A percentile compares a stretch with the other conserved stretches of the same genome.
phyloP scores from a whole-genome alignment of 1,284 basidiomycete species.

The Leccinum pachyderme region DNA sequence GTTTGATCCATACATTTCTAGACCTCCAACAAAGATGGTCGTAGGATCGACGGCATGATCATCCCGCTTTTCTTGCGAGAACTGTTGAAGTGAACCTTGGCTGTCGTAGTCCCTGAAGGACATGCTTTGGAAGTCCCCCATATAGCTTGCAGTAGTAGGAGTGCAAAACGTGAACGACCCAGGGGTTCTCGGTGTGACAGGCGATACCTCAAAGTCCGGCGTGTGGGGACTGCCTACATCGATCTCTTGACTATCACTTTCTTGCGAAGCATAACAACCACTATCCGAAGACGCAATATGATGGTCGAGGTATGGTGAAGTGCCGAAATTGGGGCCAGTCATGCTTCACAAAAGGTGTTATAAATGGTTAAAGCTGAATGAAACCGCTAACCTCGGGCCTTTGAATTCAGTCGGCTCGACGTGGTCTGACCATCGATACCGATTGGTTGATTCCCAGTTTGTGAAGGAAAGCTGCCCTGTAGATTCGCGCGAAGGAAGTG shows the following conservation, averaged over 20 bases:
- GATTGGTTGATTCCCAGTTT: constrained; percentile 27
- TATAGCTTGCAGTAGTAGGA: constrained; percentile 38
- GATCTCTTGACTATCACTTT: constrained; percentile 33
- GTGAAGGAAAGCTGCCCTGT: constrained; percentile 30
- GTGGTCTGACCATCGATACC: constrained; percentile 23
- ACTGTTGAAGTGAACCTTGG: constrained; percentile 18
- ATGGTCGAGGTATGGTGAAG: constrained; percentile 16
- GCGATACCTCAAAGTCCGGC: constrained; percentile 46
- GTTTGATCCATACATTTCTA: constrained; percentile 58
- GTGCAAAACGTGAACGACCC: constrained; percentile 46
- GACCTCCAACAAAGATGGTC: constrained; percentile 72
- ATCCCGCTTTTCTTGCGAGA: constrained; percentile 15
- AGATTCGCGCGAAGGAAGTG: constrained; percentile 30
- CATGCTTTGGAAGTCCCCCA: constrained; percentile 33
- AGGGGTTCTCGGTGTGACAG: constrained; percentile 50
- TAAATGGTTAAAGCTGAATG: background rate
- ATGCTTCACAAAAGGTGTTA: constrained; percentile 16
- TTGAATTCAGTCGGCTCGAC: constrained; percentile 14
- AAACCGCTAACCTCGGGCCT: constrained; percentile 15
- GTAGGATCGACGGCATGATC: constrained; percentile 55
- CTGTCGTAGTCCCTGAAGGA: constrained; percentile 27
- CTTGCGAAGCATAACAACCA: constrained; percentile 8
- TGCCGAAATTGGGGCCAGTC: constrained; percentile 5
- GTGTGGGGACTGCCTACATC: constrained; percentile 42
- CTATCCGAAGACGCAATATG: constrained; percentile 13